Conservation (phyloP, 1,284 basidiomycete genomes). For the Trichosporon faecale region DNA sequence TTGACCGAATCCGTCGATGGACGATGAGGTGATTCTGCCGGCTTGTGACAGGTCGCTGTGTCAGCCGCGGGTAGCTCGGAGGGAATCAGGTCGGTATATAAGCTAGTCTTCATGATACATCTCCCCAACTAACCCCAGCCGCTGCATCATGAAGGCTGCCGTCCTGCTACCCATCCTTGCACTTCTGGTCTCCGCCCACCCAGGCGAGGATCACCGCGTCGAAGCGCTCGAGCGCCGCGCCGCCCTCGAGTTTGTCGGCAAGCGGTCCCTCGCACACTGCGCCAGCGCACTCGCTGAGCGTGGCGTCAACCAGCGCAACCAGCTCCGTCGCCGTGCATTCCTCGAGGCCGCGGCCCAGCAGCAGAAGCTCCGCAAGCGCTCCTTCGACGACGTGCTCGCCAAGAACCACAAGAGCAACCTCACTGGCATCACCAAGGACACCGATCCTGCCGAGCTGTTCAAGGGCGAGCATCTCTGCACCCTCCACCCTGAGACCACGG, state of each 20-base stretch:
- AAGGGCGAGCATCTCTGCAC: constrained; percentile 19
- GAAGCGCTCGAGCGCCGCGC: constrained; percentile 17
- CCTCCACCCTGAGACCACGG: constrained; percentile 27
- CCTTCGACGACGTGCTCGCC: constrained; percentile 8
- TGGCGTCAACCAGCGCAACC: constrained; percentile 16
- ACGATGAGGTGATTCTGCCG: not conserved
- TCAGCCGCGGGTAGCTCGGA: not conserved
- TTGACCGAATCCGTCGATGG: not conserved
- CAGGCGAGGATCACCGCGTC: constrained; percentile 19
- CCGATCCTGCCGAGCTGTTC: constrained; percentile 20
- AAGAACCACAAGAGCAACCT: constrained; percentile 19
- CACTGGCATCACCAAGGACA: constrained; percentile 22
- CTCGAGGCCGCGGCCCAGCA: not conserved
- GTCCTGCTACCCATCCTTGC: constrained; percentile 32
- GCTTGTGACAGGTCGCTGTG: not conserved
- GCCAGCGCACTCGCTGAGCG: constrained; percentile 12
- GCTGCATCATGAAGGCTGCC: constrained; percentile 29
- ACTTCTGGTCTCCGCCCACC: constrained; percentile 21
- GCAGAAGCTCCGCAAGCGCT: not conserved
- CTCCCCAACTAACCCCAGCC: not conserved
- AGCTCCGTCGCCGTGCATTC: constrained; percentile 9
- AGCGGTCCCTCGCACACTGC: constrained; percentile 21
- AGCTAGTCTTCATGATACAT: not conserved
- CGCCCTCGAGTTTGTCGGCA: constrained; percentile 11
- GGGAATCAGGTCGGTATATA: not conserved